Base-by-base conservation (phyloP, 2,329 filamentous ascomycete species). In the Fusarium sororula region DNA sequence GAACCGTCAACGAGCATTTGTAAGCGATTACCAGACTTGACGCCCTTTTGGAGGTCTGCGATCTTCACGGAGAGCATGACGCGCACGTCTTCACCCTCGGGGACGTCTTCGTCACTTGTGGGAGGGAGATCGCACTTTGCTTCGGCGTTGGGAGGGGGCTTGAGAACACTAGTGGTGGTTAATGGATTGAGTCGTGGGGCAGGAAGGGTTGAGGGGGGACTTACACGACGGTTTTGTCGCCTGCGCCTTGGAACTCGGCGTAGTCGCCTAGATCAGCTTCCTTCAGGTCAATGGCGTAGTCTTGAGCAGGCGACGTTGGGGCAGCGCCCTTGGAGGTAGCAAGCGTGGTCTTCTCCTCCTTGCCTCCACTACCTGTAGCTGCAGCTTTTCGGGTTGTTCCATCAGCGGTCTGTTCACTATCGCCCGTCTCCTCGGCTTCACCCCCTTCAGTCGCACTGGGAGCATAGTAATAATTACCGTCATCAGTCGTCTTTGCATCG, bases 1-100 rank as follows among this genome's bases (percentile, higher is more conserved):
- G 41, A 59, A 7, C 55, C 64, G 4, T 51, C 64, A 5, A 67
- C 15, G 7, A 67, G 32, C 62, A 67, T 67, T 35, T 67, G 64
- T 0, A 67, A 10, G 32, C 62, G 64, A 10, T 54, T 59, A 3
- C 51, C 62, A 1, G 64, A 66, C 10, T 44, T 44, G 5, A 17
- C 51, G 24, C 62, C 26, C 15, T 44, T 22, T 4, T 48, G 35
- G 26, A 20, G 15, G 4, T 50, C 32, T 2, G 38, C 26, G 12
- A 66, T 47, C 3, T 66, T 66, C 2, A 67, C 32, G 7, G 51
- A 35, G 7, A 67, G 51, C 4, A 66, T 37, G 8, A 66, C 38
- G 24, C 64, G 28, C 1, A 67, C 41, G 15, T 50, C 42, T 44
- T 67, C 62, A 4, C 64, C 64, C 10, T 15, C 37, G 8, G 62